Conservation (phyloP, 352 stramenopile species). For the Pythium aquatile region DNA sequence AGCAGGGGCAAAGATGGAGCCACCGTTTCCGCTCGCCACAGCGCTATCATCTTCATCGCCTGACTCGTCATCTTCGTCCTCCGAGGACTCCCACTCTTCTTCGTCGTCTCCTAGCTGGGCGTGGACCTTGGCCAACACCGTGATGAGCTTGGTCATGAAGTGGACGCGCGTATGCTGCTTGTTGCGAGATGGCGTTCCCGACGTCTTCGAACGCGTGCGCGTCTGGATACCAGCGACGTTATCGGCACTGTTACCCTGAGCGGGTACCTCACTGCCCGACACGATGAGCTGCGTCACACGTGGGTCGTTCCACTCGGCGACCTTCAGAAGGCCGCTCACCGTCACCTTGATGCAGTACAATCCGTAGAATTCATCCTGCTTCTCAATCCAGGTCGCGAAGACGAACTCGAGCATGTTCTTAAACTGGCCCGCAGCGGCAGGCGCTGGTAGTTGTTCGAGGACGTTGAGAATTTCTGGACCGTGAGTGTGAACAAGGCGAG, state of each 20-base stretch:
- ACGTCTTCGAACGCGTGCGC: slow-evolving; percentile 60
- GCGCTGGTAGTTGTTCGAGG: slow-evolving; percentile 62
- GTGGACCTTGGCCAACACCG: slow-evolving; percentile 72
- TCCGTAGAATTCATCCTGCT: slow-evolving; percentile 82
- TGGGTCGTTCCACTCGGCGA: slow-evolving; percentile 72
- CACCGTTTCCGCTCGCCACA: slow-evolving; percentile 14
- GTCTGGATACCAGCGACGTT: slow-evolving; percentile 28
- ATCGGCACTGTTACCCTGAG: slow-evolving; percentile 17
- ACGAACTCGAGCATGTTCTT: slow-evolving; percentile 77
- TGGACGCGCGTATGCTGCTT: slow-evolving; percentile 62
- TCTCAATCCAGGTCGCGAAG: slow-evolving; percentile 79
- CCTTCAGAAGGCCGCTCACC: slow-evolving; percentile 69
- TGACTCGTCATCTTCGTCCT: slow-evolving; percentile 70
- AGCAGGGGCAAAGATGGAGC: slow-evolving; percentile 69
- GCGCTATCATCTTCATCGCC: slow-evolving; percentile 55
- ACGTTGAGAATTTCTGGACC: slow-evolving; percentile 66
- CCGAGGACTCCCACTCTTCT: slow-evolving; percentile 74
- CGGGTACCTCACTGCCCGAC: slow-evolving; percentile 41
- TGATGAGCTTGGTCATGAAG: slow-evolving; percentile 76
- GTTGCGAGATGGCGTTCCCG: slow-evolving; percentile 25
- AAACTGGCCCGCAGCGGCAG: slow-evolving; percentile 11
- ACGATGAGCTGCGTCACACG: slow-evolving; percentile 67
- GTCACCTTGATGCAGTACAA: slow-evolving; percentile 86
- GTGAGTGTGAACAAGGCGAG: slow-evolving; percentile 73
- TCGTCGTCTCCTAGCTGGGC: slow-evolving; percentile 69